Conservation (phyloP, 129 eudicot genomes). For the Pulicaria dysenterica region DNA sequence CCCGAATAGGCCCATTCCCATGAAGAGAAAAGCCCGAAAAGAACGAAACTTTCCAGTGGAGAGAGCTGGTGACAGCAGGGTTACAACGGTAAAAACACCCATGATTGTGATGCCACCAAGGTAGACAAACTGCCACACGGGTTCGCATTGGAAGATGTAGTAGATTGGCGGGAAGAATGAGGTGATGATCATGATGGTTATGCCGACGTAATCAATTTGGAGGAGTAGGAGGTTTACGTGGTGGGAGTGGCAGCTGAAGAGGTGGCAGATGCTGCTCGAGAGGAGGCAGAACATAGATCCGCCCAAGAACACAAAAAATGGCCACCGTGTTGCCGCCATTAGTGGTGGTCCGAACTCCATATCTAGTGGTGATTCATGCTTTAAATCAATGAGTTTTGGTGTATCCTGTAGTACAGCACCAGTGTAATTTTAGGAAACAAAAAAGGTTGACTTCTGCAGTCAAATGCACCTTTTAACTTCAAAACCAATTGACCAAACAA, state of each 20-base stretch:
- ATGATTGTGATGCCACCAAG: slow-evolving; percentile 67
- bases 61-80: slow-evolving; percentile 70
- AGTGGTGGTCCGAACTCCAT: slow-evolving; percentile 40
- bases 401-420: slow-evolving; percentile 45
- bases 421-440: not conserved
- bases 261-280: slow-evolving; percentile 89
- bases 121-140: slow-evolving; percentile 77
- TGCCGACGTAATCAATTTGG: slow-evolving; percentile 81
- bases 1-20: slow-evolving; percentile 89
- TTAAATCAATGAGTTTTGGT: slow-evolving; percentile 56
- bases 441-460: slow-evolving; percentile 7
- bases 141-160: slow-evolving; percentile 89
- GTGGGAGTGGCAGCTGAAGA: slow-evolving; percentile 83
- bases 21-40: slow-evolving; percentile 69
- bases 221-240: slow-evolving; percentile 53
- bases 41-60: slow-evolving; percentile 71
- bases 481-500: not conserved
- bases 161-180: slow-evolving; percentile 93
- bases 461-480: slow-evolving; percentile 6
- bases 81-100: slow-evolving; percentile 64
- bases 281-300: slow-evolving; percentile 98
- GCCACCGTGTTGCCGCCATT: slow-evolving; percentile 62
- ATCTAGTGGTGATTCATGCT: slow-evolving; percentile 51
- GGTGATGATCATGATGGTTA: slow-evolving; percentile 84
- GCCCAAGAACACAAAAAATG: slow-evolving; percentile 69